Conservation (phyloP, 176 grass and related monocot species). For the Eragrostis curvula region DNA sequence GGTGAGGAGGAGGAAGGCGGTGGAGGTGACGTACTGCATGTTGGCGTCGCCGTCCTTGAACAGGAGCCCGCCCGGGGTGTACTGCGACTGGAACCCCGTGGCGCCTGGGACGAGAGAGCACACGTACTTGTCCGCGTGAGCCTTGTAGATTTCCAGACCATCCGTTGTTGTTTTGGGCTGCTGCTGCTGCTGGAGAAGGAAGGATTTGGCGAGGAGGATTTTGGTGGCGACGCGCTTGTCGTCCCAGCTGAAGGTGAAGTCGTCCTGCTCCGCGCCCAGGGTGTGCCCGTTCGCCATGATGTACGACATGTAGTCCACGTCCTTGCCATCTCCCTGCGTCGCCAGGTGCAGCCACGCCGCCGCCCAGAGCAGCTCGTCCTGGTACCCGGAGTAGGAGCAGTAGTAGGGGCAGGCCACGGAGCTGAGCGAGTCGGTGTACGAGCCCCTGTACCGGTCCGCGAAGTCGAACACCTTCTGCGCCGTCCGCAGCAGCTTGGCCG, state of each 20-base stretch:
- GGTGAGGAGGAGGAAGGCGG: conserved; percentile 70
- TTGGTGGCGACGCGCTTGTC: conserved; percentile 75
- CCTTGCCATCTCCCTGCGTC: no score
- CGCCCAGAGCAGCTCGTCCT: conserved; percentile 81
- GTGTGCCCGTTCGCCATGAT: conserved; percentile 60
- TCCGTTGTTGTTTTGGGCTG: background rate
- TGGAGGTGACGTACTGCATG: conserved; percentile 92
- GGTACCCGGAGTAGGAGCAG: conserved; percentile 80
- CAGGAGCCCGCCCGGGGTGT: conserved; percentile 70
- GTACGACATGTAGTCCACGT: conserved; percentile 64
- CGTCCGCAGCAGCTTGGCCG: conserved; percentile 50
- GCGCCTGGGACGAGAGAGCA: conserved; percentile 70
- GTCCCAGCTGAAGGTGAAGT: conserved; percentile 87
- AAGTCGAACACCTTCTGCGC: conserved; percentile 69
- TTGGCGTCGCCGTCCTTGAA: conserved; percentile 75
- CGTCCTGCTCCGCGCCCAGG: conserved; percentile 69
- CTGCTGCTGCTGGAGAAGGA: conserved; percentile 41
- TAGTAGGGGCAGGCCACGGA: conserved; percentile 72
- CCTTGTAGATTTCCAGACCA: conserved; percentile 62
- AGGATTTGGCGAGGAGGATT: conserved; percentile 69
- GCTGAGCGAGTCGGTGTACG: conserved; percentile 74
- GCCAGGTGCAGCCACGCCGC: conserved; percentile 83
- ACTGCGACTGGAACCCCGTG: conserved; percentile 65
- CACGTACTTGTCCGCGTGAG: conserved; percentile 71
- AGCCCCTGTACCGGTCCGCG: conserved; percentile 63